These are phyloP conservation scores for Bimuria novae-zelandiae DNA, from an alignment of 2,329 filamentous ascomycete genomes.

Conservation along the genomic window DNA sequence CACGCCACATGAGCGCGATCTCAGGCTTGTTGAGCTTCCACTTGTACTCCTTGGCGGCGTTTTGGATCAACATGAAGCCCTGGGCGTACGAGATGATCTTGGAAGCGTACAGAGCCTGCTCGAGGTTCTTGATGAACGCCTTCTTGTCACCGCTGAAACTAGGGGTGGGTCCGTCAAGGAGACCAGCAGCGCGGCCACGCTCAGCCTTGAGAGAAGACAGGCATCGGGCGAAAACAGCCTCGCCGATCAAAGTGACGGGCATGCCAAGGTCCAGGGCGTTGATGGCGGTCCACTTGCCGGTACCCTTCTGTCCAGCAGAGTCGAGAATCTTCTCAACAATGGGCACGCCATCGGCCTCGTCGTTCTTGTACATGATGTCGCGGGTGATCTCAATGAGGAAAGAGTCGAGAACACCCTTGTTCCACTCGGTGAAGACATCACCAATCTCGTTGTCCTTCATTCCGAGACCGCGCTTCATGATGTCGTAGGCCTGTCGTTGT, in stretches of 20 bases:
- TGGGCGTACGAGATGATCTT: slow-evolving; percentile 99
- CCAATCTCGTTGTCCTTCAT: slow-evolving; percentile 92
- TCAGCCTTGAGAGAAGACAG: slow-evolving; percentile 92
- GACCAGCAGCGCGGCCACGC: slow-evolving; percentile 78
- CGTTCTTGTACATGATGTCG: slow-evolving; percentile 98
- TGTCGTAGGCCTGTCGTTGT: slow-evolving; percentile 83
- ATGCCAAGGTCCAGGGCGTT: slow-evolving; percentile 98
- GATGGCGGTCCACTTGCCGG: slow-evolving; percentile 99
- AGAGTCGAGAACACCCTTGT: slow-evolving; percentile 94
- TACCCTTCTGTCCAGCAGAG: slow-evolving; percentile 98
- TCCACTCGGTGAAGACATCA: slow-evolving; percentile 93
- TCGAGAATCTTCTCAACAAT: slow-evolving; percentile 99
- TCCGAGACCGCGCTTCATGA: slow-evolving; percentile 97
- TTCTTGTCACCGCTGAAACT: slow-evolving; percentile 89
- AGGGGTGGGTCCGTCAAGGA: slow-evolving; percentile 77
- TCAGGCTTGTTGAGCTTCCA: slow-evolving; percentile 99
- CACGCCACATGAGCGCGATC: slow-evolving; percentile 99
- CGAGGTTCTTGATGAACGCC: slow-evolving; percentile 93
- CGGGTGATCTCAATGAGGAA: slow-evolving; percentile 99
- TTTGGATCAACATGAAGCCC: slow-evolving; percentile 99
- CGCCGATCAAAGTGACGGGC: slow-evolving; percentile 97
- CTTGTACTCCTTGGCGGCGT: slow-evolving; percentile 90
- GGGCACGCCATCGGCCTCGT: slow-evolving; percentile 79
- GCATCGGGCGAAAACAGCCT: slow-evolving; percentile 95
- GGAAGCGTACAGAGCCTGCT: slow-evolving; percentile 98